These are phyloP conservation scores for Dictyostelium citrinum DNA, from an alignment of 78 protist species.

Conservation along the genomic window DNA sequence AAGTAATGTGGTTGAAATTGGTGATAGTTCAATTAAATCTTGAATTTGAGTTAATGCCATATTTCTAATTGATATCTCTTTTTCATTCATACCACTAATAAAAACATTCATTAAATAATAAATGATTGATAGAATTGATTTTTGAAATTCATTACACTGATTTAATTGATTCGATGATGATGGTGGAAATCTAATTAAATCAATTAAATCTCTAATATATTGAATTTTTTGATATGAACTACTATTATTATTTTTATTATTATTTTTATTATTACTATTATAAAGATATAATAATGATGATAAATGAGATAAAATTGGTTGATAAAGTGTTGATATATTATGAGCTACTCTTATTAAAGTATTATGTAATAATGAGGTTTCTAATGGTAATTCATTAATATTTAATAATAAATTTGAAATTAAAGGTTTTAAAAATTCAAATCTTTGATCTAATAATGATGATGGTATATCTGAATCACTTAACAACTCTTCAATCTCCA, in stretches of 20 bases:
- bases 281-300: not conserved
- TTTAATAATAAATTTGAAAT: not conserved
- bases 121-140: not conserved
- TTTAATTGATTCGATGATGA: not conserved
- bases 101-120: not conserved
- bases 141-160: not conserved
- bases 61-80: not conserved
- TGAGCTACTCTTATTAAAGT: not conserved
- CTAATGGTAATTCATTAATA: not conserved
- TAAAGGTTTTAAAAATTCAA: not conserved
- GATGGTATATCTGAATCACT: not conserved
- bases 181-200: conserved; percentile 20
- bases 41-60: not conserved
- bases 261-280: not conserved
- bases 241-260: not conserved
- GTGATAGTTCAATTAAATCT: not conserved
- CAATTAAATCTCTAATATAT: conserved; percentile 13
- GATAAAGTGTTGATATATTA: not conserved
- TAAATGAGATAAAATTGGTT: not conserved
- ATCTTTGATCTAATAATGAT: not conserved
- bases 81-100: not conserved
- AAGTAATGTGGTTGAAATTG: not conserved
- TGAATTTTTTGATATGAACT: not conserved
- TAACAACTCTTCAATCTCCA: not conserved
- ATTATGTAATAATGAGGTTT: conserved; percentile 7